Conservation (phyloP, 2,329 filamentous ascomycete species). For the Rasamsonia emersonii region DNA sequence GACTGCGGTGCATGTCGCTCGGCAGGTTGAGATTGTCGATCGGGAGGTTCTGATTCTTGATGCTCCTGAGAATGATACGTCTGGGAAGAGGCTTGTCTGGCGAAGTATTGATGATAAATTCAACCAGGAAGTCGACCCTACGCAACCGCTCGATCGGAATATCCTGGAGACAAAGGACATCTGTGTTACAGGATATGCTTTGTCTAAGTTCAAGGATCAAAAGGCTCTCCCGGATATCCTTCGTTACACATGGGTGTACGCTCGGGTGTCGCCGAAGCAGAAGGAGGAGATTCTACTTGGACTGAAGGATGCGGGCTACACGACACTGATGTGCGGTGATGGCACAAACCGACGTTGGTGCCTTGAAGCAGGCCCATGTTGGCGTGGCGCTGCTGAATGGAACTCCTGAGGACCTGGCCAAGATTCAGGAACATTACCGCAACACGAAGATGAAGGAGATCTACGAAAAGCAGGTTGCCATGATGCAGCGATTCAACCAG, state of each 20-base stretch:
- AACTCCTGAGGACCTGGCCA: conserved; percentile 79
- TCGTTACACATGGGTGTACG: conserved; percentile 93
- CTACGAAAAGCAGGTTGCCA: conserved; percentile 86
- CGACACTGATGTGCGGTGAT: conserved; percentile 96
- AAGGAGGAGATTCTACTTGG: conserved; percentile 98
- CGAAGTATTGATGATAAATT: conserved; percentile 87
- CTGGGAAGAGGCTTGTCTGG: conserved; percentile 79
- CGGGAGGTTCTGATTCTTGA: conserved; percentile 91
- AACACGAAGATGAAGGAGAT: conserved; percentile 98
- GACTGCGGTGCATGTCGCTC: conserved; percentile 90
- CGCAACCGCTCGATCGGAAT: conserved; percentile 66
- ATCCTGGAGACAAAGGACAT: conserved; percentile 83
- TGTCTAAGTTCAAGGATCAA: conserved; percentile 80
- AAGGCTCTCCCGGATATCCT: conserved; percentile 67
- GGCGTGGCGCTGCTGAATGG: conserved; percentile 94
- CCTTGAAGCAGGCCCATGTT: conserved; percentile 95
- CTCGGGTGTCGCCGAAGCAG: conserved; percentile 94
- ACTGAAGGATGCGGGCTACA: conserved; percentile 93
- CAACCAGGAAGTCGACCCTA: conserved; percentile 76
- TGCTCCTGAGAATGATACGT: conserved; percentile 79
- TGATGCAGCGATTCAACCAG: conserved; percentile 95
- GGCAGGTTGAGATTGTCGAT: conserved; percentile 94
- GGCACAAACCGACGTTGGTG: conserved; percentile 97
- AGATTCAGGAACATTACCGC: conserved; percentile 85
- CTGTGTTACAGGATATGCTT: conserved; percentile 89